Percentiles rank a stretch among this genome's conserved stretches.
phyloP scores from a whole-genome alignment of 345 rosid genomes.

The Cardamine chenopodiifolia region DNA sequence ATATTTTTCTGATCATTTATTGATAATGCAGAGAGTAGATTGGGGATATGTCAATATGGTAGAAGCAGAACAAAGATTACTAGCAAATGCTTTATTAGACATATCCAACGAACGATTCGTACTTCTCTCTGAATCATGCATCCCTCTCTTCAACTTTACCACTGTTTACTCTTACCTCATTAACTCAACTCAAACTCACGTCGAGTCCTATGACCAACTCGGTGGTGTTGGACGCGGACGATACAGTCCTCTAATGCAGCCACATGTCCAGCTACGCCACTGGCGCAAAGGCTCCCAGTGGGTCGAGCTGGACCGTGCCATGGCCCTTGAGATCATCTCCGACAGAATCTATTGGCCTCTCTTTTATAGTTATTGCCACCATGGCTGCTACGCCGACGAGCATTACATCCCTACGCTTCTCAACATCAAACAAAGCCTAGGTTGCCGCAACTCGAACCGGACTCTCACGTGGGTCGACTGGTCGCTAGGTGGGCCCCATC shows the following conservation, averaged over 20 bases:
- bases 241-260: slow-evolving; percentile 58
- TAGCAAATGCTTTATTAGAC: slow-evolving; percentile 81
- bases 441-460: slow-evolving; percentile 58
- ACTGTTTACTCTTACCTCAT: slow-evolving; percentile 62
- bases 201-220: slow-evolving; percentile 58
- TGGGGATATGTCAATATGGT: slow-evolving; percentile 86
- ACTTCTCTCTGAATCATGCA: slow-evolving; percentile 82
- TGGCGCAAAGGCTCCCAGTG: slow-evolving; percentile 97
- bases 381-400: slow-evolving; percentile 70
- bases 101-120: slow-evolving; percentile 69
- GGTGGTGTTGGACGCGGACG: slow-evolving; percentile 73
- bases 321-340: slow-evolving; percentile 61
- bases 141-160: slow-evolving; percentile 80
- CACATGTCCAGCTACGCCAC: slow-evolving; percentile 49
- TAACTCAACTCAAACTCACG: slow-evolving; percentile 52
- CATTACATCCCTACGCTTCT: slow-evolving; percentile 81
- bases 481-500: slow-evolving; percentile 81
- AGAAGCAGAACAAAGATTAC: slow-evolving; percentile 80
- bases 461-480: slow-evolving; percentile 86
- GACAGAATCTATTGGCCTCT: slow-evolving; percentile 60
- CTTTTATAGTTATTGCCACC: slow-evolving; percentile 58
- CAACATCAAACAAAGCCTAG: slow-evolving; percentile 35
- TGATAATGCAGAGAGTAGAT: slow-evolving; percentile 56
- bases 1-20: neutral
- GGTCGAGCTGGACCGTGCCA: slow-evolving; percentile 68